Evolutionary conservation across 495 filamentous ascomycete species (phyloP).

Genomic region (Neurospora sp.): DNA sequence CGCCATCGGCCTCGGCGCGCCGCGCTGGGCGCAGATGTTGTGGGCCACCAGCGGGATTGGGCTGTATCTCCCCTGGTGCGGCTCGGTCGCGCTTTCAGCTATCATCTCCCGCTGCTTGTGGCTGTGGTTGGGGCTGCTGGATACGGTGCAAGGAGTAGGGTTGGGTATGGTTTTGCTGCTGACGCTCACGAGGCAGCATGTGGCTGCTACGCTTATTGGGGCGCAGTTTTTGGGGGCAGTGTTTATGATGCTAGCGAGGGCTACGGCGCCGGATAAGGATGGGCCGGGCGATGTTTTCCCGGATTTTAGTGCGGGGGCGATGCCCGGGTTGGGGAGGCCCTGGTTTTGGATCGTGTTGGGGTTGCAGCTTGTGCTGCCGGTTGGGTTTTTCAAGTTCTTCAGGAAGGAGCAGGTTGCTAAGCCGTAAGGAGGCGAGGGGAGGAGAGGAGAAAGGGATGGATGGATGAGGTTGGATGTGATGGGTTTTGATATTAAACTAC

Average conservation of each 20-base stretch:
- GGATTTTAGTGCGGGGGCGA: slow-evolving; percentile 32
- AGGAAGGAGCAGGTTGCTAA: slow-evolving; percentile 62
- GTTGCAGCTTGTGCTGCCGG: slow-evolving; percentile 50
- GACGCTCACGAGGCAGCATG: slow-evolving; percentile 49
- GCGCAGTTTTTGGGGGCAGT: slow-evolving; percentile 46
- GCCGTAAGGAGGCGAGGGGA: slow-evolving; percentile 28
- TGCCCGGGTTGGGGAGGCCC: slow-evolving; percentile 39
- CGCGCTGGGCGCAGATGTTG: slow-evolving; percentile 53
- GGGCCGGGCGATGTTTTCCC: slow-evolving; percentile 54
- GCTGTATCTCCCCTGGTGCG: slow-evolving; percentile 47
- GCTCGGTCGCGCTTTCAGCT: slow-evolving; percentile 33
- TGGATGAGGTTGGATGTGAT: background rate
- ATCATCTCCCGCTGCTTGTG: slow-evolving; percentile 44
- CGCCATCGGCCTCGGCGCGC: slow-evolving; percentile 50
- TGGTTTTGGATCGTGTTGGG: slow-evolving; percentile 58
- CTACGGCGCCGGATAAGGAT: slow-evolving; percentile 43
- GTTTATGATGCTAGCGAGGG: slow-evolving; percentile 45
- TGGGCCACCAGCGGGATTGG: slow-evolving; percentile 48
- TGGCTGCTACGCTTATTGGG: slow-evolving; percentile 44
- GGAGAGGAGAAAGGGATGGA: too few species aligned
- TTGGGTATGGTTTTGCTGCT: slow-evolving; percentile 53
- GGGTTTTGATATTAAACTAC: background rate
- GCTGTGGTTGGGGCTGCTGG: slow-evolving; percentile 54
- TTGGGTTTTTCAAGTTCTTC: slow-evolving; percentile 57
- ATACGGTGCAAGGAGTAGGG: slow-evolving; percentile 49